A percentile compares a stretch with the other conserved stretches of the same genome.
These are phyloP conservation scores for Penicillium robsamsonii DNA, from an alignment of 495 filamentous ascomycete genomes.

Conservation along the genomic window DNA sequence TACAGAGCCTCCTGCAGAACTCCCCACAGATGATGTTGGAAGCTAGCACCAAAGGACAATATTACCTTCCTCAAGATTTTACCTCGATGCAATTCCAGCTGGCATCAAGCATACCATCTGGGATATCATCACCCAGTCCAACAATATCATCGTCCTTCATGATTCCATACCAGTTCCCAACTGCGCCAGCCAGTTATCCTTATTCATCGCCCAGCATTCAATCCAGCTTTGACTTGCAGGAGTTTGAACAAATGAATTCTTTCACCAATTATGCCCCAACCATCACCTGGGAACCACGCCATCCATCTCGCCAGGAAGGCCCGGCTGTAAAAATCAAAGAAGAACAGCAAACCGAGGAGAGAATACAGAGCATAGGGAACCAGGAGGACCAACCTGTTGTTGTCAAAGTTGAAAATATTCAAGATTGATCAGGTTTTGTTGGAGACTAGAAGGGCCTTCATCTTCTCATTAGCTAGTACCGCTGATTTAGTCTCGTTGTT, in stretches of 20 bases:
- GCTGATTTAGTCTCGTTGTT: neutral
- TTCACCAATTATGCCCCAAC: neutral
- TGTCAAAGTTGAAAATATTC: neutral
- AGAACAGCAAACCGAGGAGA: neutral
- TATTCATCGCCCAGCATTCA: neutral
- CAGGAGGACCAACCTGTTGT: neutral
- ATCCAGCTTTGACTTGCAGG: neutral
- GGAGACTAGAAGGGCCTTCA: neutral
- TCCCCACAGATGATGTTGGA: neutral
- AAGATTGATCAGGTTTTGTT: neutral
- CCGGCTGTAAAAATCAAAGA: neutral
- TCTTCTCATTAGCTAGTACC: neutral
- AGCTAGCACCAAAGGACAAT: neutral
- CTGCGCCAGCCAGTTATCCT: neutral
- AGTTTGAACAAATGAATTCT: neutral
- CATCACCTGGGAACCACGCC: neutral
- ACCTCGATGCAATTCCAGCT: constrained; percentile 1
- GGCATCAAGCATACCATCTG: neutral
- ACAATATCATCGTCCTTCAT: neutral
- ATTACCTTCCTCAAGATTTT: constrained; percentile 5
- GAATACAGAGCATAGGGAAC: neutral
- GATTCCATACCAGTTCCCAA: neutral
- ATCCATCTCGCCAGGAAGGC: neutral
- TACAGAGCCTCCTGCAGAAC: neutral
- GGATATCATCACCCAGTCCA: neutral